These are phyloP conservation scores for Mortierella sp. DNA, from an alignment of 371 early-diverging fungal species.

Conservation along the genomic window DNA sequence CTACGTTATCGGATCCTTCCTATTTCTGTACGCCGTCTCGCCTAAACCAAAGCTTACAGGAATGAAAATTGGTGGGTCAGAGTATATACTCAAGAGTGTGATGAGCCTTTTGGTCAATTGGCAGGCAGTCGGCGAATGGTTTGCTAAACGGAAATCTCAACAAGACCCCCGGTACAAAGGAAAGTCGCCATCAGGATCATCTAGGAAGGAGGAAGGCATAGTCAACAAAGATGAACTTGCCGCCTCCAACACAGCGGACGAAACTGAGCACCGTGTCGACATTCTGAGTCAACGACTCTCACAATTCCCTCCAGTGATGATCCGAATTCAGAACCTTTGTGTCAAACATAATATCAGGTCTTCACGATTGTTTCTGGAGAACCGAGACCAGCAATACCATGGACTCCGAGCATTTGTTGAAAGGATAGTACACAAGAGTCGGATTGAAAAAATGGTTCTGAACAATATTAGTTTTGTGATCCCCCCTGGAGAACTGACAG, in stretches of 20 bases:
- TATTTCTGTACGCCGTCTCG: no score
- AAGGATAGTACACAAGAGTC: background rate
- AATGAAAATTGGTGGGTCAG: no score
- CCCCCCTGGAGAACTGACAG: conserved; percentile 59
- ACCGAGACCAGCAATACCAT: no score
- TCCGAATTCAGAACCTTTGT: conserved; percentile 11
- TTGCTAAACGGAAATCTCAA: background rate
- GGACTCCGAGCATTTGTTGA: no score
- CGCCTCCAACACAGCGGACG: background rate
- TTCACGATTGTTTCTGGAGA: no score
- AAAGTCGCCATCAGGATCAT: background rate
- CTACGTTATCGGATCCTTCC: no score
- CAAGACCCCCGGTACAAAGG: no score
- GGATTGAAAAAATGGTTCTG: conserved; percentile 21
- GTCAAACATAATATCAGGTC: background rate
- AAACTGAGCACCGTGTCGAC: conserved; percentile 1
- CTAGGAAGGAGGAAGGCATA: background rate
- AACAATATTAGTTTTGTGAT: conserved; percentile 54
- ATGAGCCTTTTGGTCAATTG: conserved; percentile 2
- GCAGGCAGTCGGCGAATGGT: background rate
- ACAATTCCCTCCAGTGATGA: background rate
- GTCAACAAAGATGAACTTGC: background rate
- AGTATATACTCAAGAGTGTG: background rate
- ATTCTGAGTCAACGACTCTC: background rate
- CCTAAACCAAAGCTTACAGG: no score